Evolutionary conservation across 257 asterid genomes (phyloP), one percentile per base, ranked within the genome.

Genomic region (Anisodus acutangulus): DNA sequence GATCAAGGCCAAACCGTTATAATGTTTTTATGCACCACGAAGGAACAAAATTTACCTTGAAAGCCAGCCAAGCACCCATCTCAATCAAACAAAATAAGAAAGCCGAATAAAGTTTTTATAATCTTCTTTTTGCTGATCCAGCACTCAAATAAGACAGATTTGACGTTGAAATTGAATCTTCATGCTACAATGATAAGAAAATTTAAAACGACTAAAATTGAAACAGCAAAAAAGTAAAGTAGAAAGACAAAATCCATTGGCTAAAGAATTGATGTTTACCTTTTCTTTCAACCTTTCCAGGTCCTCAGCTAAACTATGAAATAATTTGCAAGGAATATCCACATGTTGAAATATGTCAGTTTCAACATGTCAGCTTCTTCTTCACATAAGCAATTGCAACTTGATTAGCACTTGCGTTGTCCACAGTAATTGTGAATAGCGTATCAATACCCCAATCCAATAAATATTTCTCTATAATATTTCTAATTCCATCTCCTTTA

Each of bases 11-110:
- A 51, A 76, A 51, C 58, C 3, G 4, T 49, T 22, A 31, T 19
- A 12, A 11, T 74, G 51, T 51, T 69, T 51, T 49, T 76, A 22
- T 76, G 43, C 26, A 15, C 68, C 43, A 17, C n/a, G 63, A 19
- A 58, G 74, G 67, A 19, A 51, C 39, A 26, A 10, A 16, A 49
- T 8, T 35, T 92, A 95, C 99, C 98, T 95, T 91, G 81, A 88
- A 63, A 57, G 98, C 95, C 90, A 88, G 80, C 95, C 96, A 92
- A 79, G 90, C 80, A 41, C 99, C 99, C 78, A 93, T 91, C 91
- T 94, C 97, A 3, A 68, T 78, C 81, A 94, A 54, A 87, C 99
- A 95, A 87, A 91, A 93, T 86, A 51, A 9, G 69, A 94, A 85
- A 43, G 88, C 86, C 1, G 89, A 71, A 57, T 49, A 45, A 78